Evolutionary conservation across 129 eudicot species (phyloP).

Genomic region (carrot (Daucus carota)): DNA sequence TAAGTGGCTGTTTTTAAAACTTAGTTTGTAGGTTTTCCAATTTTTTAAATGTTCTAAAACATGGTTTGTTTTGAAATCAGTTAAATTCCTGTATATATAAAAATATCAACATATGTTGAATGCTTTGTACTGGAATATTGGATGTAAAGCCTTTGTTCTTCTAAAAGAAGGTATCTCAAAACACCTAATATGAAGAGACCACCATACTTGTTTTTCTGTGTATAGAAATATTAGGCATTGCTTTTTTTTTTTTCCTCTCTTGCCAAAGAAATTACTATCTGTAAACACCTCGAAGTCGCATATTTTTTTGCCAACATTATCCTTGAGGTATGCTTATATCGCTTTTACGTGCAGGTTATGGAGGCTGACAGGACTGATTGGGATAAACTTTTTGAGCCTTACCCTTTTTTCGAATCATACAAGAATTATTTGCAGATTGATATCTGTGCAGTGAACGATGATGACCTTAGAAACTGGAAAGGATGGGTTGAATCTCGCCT

Average conservation of each 20-base stretch:
- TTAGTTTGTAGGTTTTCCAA: neutral
- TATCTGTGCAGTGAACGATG: constrained; percentile 63
- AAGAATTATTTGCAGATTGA: constrained; percentile 89
- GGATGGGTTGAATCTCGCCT: constrained; percentile 95
- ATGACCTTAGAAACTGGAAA: constrained; percentile 83
- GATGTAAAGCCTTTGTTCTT: neutral
- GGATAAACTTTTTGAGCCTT: constrained; percentile 74
- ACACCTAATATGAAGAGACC: neutral
- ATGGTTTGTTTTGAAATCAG: neutral
- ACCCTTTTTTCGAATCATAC: constrained; percentile 80
- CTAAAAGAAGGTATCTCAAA: neutral
- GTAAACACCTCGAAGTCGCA: neutral
- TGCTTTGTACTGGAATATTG: neutral
- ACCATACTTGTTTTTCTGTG: neutral
- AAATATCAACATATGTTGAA: neutral
- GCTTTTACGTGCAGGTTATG: constrained; percentile 48
- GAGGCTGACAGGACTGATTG: constrained; percentile 65
- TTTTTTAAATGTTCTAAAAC: neutral
- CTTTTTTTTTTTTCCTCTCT: neutral
- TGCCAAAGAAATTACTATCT: neutral
- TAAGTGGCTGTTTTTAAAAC: neutral
- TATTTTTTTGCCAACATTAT: neutral
- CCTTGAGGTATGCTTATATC: neutral
- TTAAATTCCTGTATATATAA: neutral
- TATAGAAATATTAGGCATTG: neutral